Evolutionary conservation across 129 eudicot species (phyloP), one percentile per base, ranked within the genome.

Genomic region (Tagetes patula): DNA sequence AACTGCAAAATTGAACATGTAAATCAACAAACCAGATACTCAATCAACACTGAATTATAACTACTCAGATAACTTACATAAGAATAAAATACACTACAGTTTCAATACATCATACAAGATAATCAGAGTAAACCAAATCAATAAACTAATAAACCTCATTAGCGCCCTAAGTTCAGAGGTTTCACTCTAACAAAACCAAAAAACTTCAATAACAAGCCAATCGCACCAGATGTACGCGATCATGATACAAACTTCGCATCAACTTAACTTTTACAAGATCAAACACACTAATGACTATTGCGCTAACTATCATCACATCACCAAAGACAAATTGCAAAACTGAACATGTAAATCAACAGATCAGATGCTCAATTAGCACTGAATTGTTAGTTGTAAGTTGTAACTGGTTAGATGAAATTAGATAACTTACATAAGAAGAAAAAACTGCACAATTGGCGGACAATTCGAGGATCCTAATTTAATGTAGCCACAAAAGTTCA

Each of bases 341-440:
- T 34, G 68, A 67, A 67, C 74, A 42, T 34, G 68, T 14, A 10
- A 11, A 56, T 68, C 37, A 47, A 47, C 70, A 74, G 46, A 74
- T 74, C 74, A 76, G 46, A 45, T 40, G 4, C 65, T 52, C 39
- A 59, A 61, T 47, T 62, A 45, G 62, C 62, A 62, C 14, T 27
- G 30, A 49, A 74, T 74, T 63, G 27, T 20, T 20, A 20, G 27
- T 20, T 20, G 27, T 20, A 20, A 20, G 27, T 20, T 20, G 30
- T 14, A 48, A 34, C 14, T 20, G 38, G 14, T 64, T n/a, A 47
- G 27, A 48, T 11, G 8, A 59, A n/a, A 59, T 69, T 2, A 47
- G 50, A 38, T 60, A 70, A 49, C 81, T 38, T 77, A 62, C 81
- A 69, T 34, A 37, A 69, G 60, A 61, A 61, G 43, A 60, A 55